phyloP scores from a whole-genome alignment of 331 rosid species.

The Dryas integrifolia region DNA sequence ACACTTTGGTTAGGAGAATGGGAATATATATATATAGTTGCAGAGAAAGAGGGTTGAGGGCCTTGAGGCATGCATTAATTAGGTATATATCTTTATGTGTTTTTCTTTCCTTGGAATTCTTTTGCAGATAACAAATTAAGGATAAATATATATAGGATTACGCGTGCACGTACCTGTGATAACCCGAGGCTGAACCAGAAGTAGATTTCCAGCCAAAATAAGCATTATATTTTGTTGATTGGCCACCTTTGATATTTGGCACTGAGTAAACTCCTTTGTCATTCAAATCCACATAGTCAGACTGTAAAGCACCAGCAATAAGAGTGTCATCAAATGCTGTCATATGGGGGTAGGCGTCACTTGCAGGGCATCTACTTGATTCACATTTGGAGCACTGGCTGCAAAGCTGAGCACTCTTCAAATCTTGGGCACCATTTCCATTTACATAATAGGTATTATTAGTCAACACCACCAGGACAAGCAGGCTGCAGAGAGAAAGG shows the following conservation, averaged over 20 bases:
- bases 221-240: slow-evolving; percentile 29
- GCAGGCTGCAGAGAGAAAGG: slow-evolving; percentile 16
- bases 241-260: slow-evolving; percentile 37
- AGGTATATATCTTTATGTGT: background rate
- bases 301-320: slow-evolving; percentile 36
- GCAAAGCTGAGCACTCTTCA: slow-evolving; percentile 35
- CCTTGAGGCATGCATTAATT: background rate
- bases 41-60: background rate
- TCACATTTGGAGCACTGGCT: slow-evolving; percentile 40
- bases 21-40: background rate
- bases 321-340: slow-evolving; percentile 38
- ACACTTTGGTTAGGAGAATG: background rate
- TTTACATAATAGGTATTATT: background rate
- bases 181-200: slow-evolving; percentile 39
- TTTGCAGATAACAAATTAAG: background rate
- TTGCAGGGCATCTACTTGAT: slow-evolving; percentile 29
- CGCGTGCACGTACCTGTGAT: slow-evolving; percentile 25
- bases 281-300: slow-evolving; percentile 29
- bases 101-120: background rate
- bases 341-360: slow-evolving; percentile 37
- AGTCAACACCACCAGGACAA: slow-evolving; percentile 2
- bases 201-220: slow-evolving; percentile 41
- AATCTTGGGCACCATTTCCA: slow-evolving; percentile 4
- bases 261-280: slow-evolving; percentile 38
- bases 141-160: background rate